These are phyloP conservation scores for Nevesoporus exiguus DNA, from an alignment of 768 basidiomycete genomes.

Conservation along the genomic window DNA sequence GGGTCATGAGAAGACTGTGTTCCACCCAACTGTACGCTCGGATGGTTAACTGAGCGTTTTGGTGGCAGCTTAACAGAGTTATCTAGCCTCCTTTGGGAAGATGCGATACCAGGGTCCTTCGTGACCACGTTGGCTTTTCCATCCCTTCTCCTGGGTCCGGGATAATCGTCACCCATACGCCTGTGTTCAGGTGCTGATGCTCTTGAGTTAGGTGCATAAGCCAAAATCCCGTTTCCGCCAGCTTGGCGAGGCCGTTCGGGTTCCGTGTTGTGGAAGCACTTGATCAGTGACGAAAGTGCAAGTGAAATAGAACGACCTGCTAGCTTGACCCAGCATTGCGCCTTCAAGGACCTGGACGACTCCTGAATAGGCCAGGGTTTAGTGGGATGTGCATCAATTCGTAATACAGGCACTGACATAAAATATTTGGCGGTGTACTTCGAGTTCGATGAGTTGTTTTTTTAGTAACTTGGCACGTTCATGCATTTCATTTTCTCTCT, in stretches of 20 bases:
- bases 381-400: not conserved
- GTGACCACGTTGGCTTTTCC: not conserved
- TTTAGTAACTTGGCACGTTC: constrained; percentile 46
- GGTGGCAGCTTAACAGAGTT: not conserved
- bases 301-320: constrained; percentile 1
- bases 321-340: constrained; percentile 14
- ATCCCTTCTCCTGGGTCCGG: not conserved
- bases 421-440: constrained; percentile 59
- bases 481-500: constrained; percentile 62
- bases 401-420: constrained; percentile 40
- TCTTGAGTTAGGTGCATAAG: not conserved
- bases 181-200: not conserved
- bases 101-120: not conserved
- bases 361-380: constrained; percentile 12
- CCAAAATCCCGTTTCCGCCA: not conserved
- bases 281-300: constrained; percentile 3
- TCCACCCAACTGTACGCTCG: not conserved
- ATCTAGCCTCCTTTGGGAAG: not conserved
- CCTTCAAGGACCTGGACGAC: constrained; percentile 3
- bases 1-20: constrained; percentile 44
- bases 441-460: constrained; percentile 71
- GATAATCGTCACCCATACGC: not conserved
- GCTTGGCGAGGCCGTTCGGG: not conserved
- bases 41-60: not conserved
- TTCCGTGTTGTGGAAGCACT: not conserved